Evolutionary conservation across 2,329 filamentous ascomycete species (phyloP).

Genomic region (Ascomycota sp.): DNA sequence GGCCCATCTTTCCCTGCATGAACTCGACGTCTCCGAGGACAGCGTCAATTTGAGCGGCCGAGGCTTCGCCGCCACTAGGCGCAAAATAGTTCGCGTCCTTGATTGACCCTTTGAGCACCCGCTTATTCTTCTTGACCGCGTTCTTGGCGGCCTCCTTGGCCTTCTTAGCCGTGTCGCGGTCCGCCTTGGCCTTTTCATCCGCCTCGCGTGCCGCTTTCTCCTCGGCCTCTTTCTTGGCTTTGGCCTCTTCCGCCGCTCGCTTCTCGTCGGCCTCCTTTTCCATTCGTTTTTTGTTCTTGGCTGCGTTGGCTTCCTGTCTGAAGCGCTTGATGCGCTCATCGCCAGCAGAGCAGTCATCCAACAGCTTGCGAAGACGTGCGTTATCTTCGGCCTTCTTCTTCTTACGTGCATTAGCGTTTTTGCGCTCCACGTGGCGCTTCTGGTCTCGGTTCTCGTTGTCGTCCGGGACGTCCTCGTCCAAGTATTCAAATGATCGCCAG

Average conservation of each 20-base stretch:
- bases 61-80: conserved; percentile 39
- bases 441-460: conserved; percentile 98
- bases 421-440: conserved; percentile 93
- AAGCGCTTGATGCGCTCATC: conserved; percentile 97
- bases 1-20: conserved; percentile 68
- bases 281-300: conserved; percentile 85
- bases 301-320: conserved; percentile 70
- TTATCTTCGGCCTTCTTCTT: conserved; percentile 99
- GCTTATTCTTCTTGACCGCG: conserved; percentile 99
- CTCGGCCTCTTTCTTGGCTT: conserved; percentile 63
- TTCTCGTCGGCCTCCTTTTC: conserved; percentile 86
- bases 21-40: conserved; percentile 72
- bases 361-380: conserved; percentile 64
- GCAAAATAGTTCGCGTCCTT: conserved; percentile 98
- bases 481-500: conserved; percentile 93
- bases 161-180: conserved; percentile 75
- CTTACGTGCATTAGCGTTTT: conserved; percentile 91
- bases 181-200: conserved; percentile 65
- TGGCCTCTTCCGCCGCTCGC: conserved; percentile 64
- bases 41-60: conserved; percentile 56
- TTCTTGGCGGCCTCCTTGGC: conserved; percentile 97
- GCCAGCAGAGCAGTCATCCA: conserved; percentile 62
- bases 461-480: conserved; percentile 94
- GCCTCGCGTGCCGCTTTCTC: conserved; percentile 60
- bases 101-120: conserved; percentile 74